These are phyloP conservation scores for Clarireedia homoeocarpa DNA, from an alignment of 2,329 filamentous ascomycete genomes.

Conservation along the genomic window DNA sequence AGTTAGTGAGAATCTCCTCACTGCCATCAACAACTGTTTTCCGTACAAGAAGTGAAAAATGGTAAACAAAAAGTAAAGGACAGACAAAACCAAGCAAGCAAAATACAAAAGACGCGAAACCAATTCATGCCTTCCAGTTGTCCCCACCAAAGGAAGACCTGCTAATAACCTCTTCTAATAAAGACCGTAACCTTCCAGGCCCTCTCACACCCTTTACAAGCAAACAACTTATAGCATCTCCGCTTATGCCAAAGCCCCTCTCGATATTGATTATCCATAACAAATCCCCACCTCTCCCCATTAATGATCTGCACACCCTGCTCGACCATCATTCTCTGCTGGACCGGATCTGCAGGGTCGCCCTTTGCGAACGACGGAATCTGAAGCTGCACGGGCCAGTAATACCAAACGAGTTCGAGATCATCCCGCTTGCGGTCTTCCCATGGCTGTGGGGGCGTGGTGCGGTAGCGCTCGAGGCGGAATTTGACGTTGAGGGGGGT, in stretches of 20 bases:
- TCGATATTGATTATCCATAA: background rate
- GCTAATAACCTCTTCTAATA: constrained; percentile 6
- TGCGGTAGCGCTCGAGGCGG: background rate
- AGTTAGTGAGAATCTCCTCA: too few relatives aligned
- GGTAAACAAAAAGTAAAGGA: too few relatives aligned
- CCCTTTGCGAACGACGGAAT: background rate
- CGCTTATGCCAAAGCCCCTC: constrained; percentile 6
- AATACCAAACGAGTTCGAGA: background rate
- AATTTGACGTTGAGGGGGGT: background rate
- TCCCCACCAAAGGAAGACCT: too few relatives aligned
- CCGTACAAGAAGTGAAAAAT: too few relatives aligned
- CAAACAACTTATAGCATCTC: background rate
- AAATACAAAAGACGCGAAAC: too few relatives aligned
- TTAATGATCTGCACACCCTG: constrained; percentile 4
- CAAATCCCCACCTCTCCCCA: background rate
- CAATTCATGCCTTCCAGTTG: too few relatives aligned
- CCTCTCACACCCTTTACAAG: background rate
- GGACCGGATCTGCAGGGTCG: background rate
- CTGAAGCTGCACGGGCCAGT: constrained; percentile 2
- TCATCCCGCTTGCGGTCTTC: background rate
- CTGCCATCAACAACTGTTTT: too few relatives aligned
- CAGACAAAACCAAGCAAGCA: too few relatives aligned
- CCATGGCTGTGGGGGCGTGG: background rate
- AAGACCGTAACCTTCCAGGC: constrained; percentile 7
- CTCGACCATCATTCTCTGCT: background rate